These are phyloP conservation scores for Morella rubra DNA, from an alignment of 306 rosid species.

Conservation along the genomic window DNA sequence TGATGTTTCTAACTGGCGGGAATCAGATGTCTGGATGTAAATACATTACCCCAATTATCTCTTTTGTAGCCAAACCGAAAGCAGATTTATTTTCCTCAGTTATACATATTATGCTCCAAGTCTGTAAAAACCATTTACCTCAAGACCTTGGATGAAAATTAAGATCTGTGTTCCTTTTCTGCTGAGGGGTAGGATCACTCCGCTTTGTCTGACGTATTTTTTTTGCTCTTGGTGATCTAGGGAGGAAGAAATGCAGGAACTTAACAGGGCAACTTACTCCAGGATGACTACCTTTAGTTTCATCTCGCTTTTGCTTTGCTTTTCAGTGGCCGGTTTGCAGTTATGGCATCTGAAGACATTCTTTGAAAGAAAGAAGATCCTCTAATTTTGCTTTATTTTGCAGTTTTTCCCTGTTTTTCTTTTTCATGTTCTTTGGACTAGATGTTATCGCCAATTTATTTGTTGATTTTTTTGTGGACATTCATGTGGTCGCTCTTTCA, in stretches of 20 bases:
- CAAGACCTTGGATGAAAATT: neutral
- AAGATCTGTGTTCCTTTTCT: neutral
- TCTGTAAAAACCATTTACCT: no score
- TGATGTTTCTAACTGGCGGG: no score
- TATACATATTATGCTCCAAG: no score
- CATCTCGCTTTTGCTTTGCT: conserved; percentile 71
- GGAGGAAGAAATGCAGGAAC: conserved; percentile 91
- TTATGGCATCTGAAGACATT: conserved; percentile 91
- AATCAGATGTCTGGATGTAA: neutral
- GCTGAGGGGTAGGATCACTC: neutral
- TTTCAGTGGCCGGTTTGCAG: conserved; percentile 87
- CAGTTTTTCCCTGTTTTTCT: neutral
- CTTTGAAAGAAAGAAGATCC: conserved; percentile 91
- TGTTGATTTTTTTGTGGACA: neutral
- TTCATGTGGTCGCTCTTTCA: neutral
- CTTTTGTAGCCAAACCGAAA: neutral
- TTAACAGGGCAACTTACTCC: conserved; percentile 64
- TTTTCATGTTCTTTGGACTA: neutral
- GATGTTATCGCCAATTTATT: neutral
- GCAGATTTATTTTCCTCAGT: neutral
- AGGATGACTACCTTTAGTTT: conserved; percentile 79
- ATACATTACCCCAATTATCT: neutral
- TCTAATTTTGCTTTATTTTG: conserved; percentile 42
- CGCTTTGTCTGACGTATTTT: conserved; percentile 17
- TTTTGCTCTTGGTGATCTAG: conserved; percentile 40